A percentile compares a stretch with the other conserved stretches of the same genome.
Evolutionary conservation across 495 filamentous ascomycete genomes (phyloP).

Genomic region (Penicillium waksmanii): DNA sequence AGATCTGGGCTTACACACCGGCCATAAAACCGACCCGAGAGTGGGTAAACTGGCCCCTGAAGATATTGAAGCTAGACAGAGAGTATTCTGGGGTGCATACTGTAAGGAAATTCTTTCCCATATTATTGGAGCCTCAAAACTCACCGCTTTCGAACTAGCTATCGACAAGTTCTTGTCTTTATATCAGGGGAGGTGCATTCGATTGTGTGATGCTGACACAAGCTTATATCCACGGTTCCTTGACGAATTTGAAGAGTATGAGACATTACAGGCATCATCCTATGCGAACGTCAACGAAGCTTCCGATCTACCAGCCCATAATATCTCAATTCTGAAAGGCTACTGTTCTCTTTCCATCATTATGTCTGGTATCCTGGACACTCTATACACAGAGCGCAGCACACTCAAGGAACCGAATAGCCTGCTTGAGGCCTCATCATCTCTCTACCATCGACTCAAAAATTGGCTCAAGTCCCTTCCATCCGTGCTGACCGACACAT

Average conservation of each 20-base stretch:
- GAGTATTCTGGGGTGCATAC: constrained; percentile 46
- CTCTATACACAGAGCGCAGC: constrained; percentile 31
- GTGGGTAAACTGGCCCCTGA: constrained; percentile 26
- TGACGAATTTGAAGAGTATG: no score
- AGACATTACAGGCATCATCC: no score
- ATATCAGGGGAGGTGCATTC: constrained; percentile 30
- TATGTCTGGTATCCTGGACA: constrained; percentile 29
- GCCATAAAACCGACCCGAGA: constrained; percentile 20
- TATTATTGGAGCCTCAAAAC: no score
- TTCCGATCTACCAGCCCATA: constrained; percentile 30
- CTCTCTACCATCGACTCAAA: constrained; percentile 18
- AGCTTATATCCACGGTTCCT: no score
- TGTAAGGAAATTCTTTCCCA: no score
- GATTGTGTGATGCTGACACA: no score
- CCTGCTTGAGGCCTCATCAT: constrained; percentile 17
- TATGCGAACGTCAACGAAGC: no score
- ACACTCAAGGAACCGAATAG: constrained; percentile 20
- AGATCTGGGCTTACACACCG: constrained; percentile 42
- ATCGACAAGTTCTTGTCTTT: constrained; percentile 42
- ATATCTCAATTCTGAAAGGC: constrained; percentile 30
- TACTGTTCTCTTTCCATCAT: constrained; percentile 31
- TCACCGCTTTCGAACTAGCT: constrained; percentile 18
- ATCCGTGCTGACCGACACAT: constrained; percentile 21
- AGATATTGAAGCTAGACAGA: constrained; percentile 43
- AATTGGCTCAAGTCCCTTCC: constrained; percentile 22